A percentile compares a stretch with the other conserved stretches of the same genome.
phyloP scores from a whole-genome alignment of 352 stramenopile species.

The Pythium phragmitis region DNA sequence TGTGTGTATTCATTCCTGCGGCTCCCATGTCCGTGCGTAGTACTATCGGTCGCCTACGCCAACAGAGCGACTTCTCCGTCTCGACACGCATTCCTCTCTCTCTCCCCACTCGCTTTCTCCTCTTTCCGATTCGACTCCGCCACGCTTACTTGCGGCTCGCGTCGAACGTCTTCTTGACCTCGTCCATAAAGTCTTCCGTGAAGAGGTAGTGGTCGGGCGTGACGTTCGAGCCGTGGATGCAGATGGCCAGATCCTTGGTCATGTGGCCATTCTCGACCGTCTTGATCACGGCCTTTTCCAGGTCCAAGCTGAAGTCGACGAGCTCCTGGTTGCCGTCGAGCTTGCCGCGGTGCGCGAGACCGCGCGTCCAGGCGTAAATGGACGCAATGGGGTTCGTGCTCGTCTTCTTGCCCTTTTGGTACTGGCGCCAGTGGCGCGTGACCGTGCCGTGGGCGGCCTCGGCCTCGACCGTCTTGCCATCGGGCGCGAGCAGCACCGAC shows the following conservation, averaged over 20 bases:
- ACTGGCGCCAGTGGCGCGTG: slow-evolving; percentile 85
- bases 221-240: slow-evolving; percentile 71
- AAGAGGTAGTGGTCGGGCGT: slow-evolving; percentile 73
- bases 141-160: slow-evolving; percentile 13
- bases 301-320: slow-evolving; percentile 66
- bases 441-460: slow-evolving; percentile 90
- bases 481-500: slow-evolving; percentile 75
- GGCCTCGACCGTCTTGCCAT: slow-evolving; percentile 87
- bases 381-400: slow-evolving; percentile 88
- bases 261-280: slow-evolving; percentile 81
- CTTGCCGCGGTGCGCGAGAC: slow-evolving; percentile 81
- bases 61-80: neutral
- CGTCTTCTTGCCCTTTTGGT: slow-evolving; percentile 87
- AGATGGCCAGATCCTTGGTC: slow-evolving; percentile 88
- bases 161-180: slow-evolving; percentile 57
- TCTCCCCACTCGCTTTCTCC: neutral
- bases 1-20: too few species aligned
- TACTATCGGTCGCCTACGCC: neutral
- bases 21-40: neutral
- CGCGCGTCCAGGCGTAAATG: slow-evolving; percentile 90
- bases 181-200: slow-evolving; percentile 11
- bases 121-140: neutral
- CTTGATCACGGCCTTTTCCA: slow-evolving; percentile 76
- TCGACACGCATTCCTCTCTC: neutral
- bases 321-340: slow-evolving; percentile 82